phyloP scores from a whole-genome alignment of 2,329 filamentous ascomycete species.

The Sporothrix brasiliensis region DNA sequence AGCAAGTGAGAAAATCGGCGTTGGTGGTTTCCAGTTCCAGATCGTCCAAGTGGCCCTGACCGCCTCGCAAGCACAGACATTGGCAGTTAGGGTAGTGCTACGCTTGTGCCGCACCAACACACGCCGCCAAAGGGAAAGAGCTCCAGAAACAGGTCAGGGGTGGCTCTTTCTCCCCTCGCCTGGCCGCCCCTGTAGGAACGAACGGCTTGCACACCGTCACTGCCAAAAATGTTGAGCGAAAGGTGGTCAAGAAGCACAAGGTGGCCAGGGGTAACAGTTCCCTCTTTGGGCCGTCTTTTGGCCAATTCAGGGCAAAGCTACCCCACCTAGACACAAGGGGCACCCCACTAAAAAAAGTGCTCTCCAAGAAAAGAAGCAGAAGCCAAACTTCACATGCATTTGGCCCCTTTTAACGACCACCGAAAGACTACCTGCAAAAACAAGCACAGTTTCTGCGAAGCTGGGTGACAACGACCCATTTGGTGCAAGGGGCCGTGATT shows the following conservation, averaged over 20 bases:
- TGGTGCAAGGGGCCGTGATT: not conserved
- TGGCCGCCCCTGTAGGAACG: constrained; percentile 5
- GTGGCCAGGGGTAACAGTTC: constrained; percentile 21
- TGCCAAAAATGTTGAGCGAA: constrained; percentile 23
- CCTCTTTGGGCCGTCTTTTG: not conserved
- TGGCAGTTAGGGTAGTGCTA: not conserved
- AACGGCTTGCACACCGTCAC: constrained; percentile 10
- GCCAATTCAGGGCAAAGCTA: constrained; percentile 12
- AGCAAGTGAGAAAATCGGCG: constrained; percentile 14
- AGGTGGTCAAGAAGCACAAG: constrained; percentile 11
- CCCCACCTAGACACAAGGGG: constrained; percentile 14
- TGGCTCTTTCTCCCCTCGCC: constrained; percentile 4
- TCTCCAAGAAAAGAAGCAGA: constrained; percentile 14
- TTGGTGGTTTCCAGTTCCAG: constrained; percentile 13
- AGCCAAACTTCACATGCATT: constrained; percentile 19
- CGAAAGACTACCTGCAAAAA: not conserved
- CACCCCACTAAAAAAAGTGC: constrained; percentile 17
- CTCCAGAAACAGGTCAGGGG: constrained; percentile 11
- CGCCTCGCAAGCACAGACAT: constrained; percentile 25
- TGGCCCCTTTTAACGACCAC: not conserved
- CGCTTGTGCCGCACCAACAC: constrained; percentile 19
- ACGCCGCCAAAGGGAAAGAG: not conserved
- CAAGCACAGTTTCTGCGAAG: not conserved
- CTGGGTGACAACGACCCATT: not conserved
- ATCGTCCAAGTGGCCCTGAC: constrained; percentile 15